Evolutionary conservation across 2,329 filamentous ascomycete species (phyloP).

Genomic region (Monosporascus sp.): DNA sequence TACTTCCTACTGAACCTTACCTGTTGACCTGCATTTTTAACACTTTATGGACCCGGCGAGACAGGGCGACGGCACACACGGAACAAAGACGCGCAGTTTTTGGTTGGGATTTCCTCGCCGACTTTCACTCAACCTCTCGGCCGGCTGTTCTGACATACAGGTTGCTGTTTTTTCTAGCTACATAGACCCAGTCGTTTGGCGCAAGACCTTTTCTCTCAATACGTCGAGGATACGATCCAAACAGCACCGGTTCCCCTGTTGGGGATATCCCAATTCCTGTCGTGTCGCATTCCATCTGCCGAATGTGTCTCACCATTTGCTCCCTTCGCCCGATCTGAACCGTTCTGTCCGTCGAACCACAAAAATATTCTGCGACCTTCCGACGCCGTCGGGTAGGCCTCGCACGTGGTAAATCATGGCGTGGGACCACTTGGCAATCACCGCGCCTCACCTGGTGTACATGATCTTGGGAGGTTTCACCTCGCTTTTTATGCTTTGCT

Average conservation of each 20-base stretch:
- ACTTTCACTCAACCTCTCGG: not conserved
- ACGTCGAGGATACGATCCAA: slow-evolving; percentile 23
- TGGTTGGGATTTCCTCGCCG: not conserved
- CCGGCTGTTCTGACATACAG: not conserved
- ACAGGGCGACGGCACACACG: not conserved
- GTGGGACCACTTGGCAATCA: slow-evolving; percentile 79
- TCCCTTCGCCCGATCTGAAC: slow-evolving; percentile 15
- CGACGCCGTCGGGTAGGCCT: slow-evolving; percentile 5
- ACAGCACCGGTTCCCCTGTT: slow-evolving; percentile 19
- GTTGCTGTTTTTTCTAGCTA: not conserved
- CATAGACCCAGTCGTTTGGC: slow-evolving; percentile 12
- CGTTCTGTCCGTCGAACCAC: not conserved
- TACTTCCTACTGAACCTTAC: not conserved
- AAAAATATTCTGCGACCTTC: slow-evolving; percentile 1
- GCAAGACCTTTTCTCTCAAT: slow-evolving; percentile 25
- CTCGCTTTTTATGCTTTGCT: slow-evolving; percentile 96
- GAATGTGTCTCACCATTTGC: slow-evolving; percentile 12
- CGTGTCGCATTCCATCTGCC: slow-evolving; percentile 14
- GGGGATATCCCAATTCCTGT: slow-evolving; percentile 18
- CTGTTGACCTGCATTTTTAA: not conserved
- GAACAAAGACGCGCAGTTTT: not conserved
- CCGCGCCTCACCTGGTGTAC: slow-evolving; percentile 95
- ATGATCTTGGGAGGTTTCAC: slow-evolving; percentile 98
- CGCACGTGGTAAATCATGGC: slow-evolving; percentile 49
- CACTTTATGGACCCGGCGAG: not conserved